Percentiles rank a stretch among this genome's conserved stretches.
phyloP scores from a whole-genome alignment of 1,284 basidiomycete species.

The Trametes sp. region DNA sequence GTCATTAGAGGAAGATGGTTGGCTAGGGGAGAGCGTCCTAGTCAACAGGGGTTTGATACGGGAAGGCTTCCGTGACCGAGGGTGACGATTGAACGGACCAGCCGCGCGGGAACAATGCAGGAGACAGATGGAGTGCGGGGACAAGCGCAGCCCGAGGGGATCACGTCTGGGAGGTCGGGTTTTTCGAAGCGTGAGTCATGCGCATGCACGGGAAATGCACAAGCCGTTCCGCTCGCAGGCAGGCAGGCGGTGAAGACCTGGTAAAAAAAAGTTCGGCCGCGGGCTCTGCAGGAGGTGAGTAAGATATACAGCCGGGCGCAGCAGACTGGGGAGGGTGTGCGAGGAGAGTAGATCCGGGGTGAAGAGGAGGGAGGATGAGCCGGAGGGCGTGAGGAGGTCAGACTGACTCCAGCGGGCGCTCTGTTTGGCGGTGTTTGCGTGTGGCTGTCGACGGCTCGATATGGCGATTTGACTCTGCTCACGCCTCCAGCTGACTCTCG shows the following conservation, averaged over 20 bases:
- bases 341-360: not conserved
- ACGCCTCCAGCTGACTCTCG: slow-evolving; percentile 34
- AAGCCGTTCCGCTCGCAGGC: slow-evolving; percentile 5
- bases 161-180: slow-evolving; percentile 11
- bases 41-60: slow-evolving; percentile 14
- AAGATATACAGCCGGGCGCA: slow-evolving; percentile 3
- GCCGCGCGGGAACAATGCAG: slow-evolving; percentile 23
- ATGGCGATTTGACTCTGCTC: slow-evolving; percentile 36
- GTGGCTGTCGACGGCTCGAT: slow-evolving; percentile 34
- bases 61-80: slow-evolving; percentile 1
- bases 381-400: not conserved
- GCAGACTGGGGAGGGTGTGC: not conserved
- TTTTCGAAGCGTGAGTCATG: slow-evolving; percentile 28
- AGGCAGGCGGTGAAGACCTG: not conserved
- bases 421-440: slow-evolving; percentile 35
- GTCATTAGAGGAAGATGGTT: slow-evolving; percentile 23
- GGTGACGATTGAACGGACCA: slow-evolving; percentile 10
- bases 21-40: slow-evolving; percentile 10
- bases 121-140: slow-evolving; percentile 1
- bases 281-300: not conserved
- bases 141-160: slow-evolving; percentile 5
- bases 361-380: not conserved
- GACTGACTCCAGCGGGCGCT: slow-evolving; percentile 35
- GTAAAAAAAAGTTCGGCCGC: no score
- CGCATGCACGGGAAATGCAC: slow-evolving; percentile 20